phyloP scores from a whole-genome alignment of 257 asterid species.

The Buddleja alternifolia region DNA sequence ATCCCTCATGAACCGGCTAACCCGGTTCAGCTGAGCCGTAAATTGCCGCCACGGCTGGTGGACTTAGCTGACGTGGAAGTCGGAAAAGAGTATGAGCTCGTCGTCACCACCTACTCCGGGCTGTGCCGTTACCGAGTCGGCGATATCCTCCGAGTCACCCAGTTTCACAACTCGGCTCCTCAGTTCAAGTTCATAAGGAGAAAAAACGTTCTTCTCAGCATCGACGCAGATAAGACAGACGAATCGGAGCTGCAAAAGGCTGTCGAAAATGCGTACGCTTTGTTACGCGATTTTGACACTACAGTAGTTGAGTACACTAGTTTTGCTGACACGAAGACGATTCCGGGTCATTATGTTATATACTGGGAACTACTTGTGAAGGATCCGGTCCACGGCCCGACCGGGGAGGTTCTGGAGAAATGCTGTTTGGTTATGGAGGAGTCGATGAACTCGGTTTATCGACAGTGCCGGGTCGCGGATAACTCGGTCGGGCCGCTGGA shows the following conservation, averaged over 20 bases:
- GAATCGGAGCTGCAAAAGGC: slow-evolving; percentile 50
- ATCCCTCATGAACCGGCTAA: slow-evolving; percentile 34
- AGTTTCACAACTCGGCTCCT: slow-evolving; percentile 45
- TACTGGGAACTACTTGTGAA: slow-evolving; percentile 40
- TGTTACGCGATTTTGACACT: slow-evolving; percentile 24
- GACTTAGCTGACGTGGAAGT: no score
- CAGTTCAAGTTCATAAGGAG: slow-evolving; percentile 46
- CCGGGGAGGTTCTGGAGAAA: slow-evolving; percentile 26
- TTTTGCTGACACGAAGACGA: slow-evolving; percentile 34
- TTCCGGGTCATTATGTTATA: slow-evolving; percentile 48
- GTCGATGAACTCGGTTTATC: slow-evolving; percentile 44
- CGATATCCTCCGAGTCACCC: slow-evolving; percentile 46
- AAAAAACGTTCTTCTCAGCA: slow-evolving; percentile 46
- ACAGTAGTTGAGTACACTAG: slow-evolving; percentile 42
- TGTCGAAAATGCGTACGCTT: slow-evolving; percentile 31
- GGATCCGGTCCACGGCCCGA: slow-evolving; percentile 22
- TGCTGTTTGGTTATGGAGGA: slow-evolving; percentile 50
- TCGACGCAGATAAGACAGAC: slow-evolving; percentile 48
- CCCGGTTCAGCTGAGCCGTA: slow-evolving; percentile 7
- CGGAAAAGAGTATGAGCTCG: slow-evolving; percentile 41
- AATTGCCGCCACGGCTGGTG: slow-evolving; percentile 28
- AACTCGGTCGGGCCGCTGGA: slow-evolving; percentile 50
- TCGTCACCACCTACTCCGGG: slow-evolving; percentile 38
- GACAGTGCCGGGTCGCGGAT: slow-evolving; percentile 48
- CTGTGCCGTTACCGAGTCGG: slow-evolving; percentile 51